A percentile compares a stretch with the other conserved stretches of the same genome.
Conservation (phyloP, 257 asterid species). For the Vinca minor region DNA sequence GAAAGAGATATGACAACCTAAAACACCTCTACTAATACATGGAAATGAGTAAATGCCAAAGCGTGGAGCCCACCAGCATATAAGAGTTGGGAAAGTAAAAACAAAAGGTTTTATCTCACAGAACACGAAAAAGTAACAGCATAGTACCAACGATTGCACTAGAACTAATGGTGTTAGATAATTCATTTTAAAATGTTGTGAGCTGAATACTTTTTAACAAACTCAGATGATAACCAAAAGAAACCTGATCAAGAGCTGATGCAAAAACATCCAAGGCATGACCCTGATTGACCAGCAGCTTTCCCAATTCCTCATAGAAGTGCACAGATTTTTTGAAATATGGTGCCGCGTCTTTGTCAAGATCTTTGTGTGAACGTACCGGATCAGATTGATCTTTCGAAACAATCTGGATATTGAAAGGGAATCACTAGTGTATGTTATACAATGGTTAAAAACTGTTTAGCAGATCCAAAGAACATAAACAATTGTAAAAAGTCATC, state of each 20-base stretch:
- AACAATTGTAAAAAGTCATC: too few relatives aligned
- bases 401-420: conserved; percentile 68
- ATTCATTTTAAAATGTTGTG: neutral
- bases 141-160: neutral
- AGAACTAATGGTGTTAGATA: neutral
- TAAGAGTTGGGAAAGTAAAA: neutral
- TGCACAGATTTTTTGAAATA: conserved; percentile 73
- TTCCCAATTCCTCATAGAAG: conserved; percentile 83
- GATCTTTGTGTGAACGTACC: conserved; percentile 94
- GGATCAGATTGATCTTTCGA: conserved; percentile 95
- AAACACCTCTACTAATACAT: too few relatives aligned
- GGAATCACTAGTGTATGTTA: conserved; percentile 1
- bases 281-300: conserved; percentile 79
- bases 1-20: neutral
- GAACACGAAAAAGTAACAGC: neutral
- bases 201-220: neutral
- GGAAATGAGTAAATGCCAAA: too few relatives aligned
- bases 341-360: conserved; percentile 93
- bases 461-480: neutral
- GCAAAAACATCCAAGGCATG: conserved; percentile 94
- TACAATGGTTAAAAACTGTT: neutral
- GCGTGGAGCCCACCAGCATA: neutral
- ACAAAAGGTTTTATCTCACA: neutral
- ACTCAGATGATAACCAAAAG: conserved; percentile 4
- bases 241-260: conserved; percentile 98